phyloP scores from a whole-genome alignment of 495 filamentous ascomycete species.

The Trichocladium antarcticum region DNA sequence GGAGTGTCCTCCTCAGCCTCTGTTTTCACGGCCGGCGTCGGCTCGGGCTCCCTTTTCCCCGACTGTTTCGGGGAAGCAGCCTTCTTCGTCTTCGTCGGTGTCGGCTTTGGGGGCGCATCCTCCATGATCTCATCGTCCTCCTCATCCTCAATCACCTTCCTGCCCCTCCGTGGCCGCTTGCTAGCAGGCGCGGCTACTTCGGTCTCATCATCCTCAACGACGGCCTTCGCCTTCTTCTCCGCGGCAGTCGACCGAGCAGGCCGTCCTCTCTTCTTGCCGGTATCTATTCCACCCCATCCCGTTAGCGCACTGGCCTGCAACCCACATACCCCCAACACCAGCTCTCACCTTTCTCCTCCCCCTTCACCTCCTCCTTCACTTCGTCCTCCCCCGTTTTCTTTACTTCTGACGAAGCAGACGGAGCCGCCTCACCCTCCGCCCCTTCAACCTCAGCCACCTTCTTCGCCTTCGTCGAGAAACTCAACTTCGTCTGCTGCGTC shows the following conservation, averaged over 20 bases:
- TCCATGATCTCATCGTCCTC: slow-evolving; percentile 35
- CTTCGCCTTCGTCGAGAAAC: slow-evolving; percentile 47
- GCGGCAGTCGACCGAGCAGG: slow-evolving; percentile 2
- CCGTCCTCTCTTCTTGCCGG: slow-evolving; percentile 31
- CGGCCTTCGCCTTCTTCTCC: slow-evolving; percentile 14
- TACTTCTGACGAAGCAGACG: slow-evolving; percentile 10
- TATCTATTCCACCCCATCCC: slow-evolving; percentile 14
- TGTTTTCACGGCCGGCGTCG: slow-evolving; percentile 17
- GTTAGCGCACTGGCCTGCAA: background rate
- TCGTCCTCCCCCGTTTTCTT: slow-evolving; percentile 22
- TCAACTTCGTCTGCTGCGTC: slow-evolving; percentile 62
- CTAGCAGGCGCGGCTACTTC: slow-evolving; percentile 43
- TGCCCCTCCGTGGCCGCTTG: slow-evolving; percentile 39
- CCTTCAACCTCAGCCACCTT: slow-evolving; percentile 19
- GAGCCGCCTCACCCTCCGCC: slow-evolving; percentile 13
- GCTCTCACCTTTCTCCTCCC: slow-evolving; percentile 22
- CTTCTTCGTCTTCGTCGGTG: slow-evolving; percentile 17
- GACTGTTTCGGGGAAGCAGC: background rate
- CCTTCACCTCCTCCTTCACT: slow-evolving; percentile 20
- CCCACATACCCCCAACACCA: background rate
- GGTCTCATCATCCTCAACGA: slow-evolving; percentile 30
- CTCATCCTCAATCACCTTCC: slow-evolving; percentile 33
- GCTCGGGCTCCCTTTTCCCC: slow-evolving; percentile 11
- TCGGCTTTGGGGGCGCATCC: slow-evolving; percentile 18
- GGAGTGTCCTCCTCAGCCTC: slow-evolving; percentile 38